phyloP scores from a whole-genome alignment of 176 grass and related monocot genomes.

The Bothriochloa decipiens region DNA sequence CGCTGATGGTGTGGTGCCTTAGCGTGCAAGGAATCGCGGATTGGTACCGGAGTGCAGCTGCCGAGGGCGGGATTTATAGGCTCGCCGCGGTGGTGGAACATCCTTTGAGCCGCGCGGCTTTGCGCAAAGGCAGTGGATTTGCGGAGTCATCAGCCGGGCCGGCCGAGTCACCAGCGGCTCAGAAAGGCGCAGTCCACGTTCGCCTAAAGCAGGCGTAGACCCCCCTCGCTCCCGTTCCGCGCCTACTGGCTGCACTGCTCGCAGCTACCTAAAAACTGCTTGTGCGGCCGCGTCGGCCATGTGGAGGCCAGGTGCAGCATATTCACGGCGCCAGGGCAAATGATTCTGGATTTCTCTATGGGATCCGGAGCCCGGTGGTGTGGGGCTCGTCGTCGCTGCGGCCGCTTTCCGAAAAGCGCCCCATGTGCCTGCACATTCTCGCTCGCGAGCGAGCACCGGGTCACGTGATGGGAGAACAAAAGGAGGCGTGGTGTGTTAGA shows the following conservation, averaged over 20 bases:
- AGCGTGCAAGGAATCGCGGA: conserved; percentile 45
- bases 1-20: conserved; percentile 4
- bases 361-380: conserved; percentile 2
- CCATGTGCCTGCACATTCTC: conserved; percentile 62
- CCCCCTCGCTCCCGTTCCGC: background rate
- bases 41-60: conserved; percentile 48
- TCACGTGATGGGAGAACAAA: background rate
- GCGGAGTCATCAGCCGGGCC: conserved; percentile 58
- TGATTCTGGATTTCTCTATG: conserved; percentile 43
- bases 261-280: background rate
- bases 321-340: conserved; percentile 37
- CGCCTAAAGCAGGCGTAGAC: conserved; percentile 39
- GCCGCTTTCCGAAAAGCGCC: conserved; percentile 58
- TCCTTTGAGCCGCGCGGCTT: background rate
- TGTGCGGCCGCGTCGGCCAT: background rate
- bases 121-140: conserved; percentile 44
- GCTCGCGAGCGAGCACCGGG: background rate
- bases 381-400: background rate
- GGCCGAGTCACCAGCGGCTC: conserved; percentile 54
- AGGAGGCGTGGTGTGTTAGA: background rate
- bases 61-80: conserved; percentile 37
- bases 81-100: conserved; percentile 2
- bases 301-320: conserved; percentile 48
- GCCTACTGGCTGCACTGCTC: background rate
- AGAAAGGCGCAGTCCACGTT: conserved; percentile 55